Percentiles rank a stretch among this genome's conserved stretches.
Conservation (phyloP, 495 filamentous ascomycete species). For the Neurospora sp. region DNA sequence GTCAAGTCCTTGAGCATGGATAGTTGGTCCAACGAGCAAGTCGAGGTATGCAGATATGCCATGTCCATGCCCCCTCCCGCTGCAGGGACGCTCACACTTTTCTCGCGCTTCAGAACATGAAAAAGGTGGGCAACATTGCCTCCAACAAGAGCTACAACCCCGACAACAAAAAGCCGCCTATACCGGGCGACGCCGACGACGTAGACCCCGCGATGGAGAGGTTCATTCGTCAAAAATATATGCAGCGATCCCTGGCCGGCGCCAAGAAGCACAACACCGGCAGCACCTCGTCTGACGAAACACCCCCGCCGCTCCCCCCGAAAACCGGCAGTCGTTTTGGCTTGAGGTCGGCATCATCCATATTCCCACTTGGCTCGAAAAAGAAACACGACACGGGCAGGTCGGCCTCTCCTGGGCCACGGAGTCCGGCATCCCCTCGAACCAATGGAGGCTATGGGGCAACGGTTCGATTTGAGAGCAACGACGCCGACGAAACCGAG, state of each 20-base stretch:
- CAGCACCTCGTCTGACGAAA: constrained; percentile 40
- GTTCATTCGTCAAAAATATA: constrained; percentile 90
- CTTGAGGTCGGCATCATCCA: constrained; percentile 66
- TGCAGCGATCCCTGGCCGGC: constrained; percentile 37
- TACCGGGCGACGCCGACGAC: constrained; percentile 85
- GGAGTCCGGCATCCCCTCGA: constrained; percentile 22
- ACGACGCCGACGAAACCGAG: constrained; percentile 42
- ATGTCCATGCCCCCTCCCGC: not conserved
- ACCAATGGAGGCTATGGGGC: constrained; percentile 61
- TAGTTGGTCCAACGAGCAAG: constrained; percentile 87
- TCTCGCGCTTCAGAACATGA: constrained; percentile 62
- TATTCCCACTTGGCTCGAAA: constrained; percentile 42
- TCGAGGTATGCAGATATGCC: constrained; percentile 56
- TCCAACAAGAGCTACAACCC: constrained; percentile 88
- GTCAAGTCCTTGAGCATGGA: constrained; percentile 98
- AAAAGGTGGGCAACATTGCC: constrained; percentile 70
- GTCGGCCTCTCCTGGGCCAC: constrained; percentile 18
- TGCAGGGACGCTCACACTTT: constrained; percentile 12
- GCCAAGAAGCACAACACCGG: constrained; percentile 32
- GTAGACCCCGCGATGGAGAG: constrained; percentile 86
- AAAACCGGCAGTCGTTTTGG: constrained; percentile 72
- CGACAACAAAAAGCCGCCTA: constrained; percentile 63
- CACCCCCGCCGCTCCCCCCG: constrained; percentile 73
- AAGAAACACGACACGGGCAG: constrained; percentile 16
- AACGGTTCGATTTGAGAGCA: constrained; percentile 37